Evolutionary conservation across 495 filamentous ascomycete species (phyloP), one percentile per base, ranked within the genome.

Genomic region (Neurospora hispaniola): DNA sequence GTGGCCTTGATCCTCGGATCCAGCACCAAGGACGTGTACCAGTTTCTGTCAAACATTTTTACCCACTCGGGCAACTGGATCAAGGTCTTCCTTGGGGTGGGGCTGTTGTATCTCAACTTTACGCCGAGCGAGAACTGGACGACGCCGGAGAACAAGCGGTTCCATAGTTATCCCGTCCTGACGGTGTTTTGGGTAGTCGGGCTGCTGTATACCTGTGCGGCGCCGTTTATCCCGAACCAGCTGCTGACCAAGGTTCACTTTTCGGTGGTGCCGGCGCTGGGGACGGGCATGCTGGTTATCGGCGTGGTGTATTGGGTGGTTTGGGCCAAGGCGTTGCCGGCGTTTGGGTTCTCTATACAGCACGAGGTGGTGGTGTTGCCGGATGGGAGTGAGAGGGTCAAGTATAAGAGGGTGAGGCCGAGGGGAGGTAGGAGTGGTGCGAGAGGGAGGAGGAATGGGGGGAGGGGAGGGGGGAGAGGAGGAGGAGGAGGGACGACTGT

Each of bases 81-180:
- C 72, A 81, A 82, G 71, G 84, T 89, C 42, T 83, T 90, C 79
- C 87, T 89, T 70, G 84, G 83, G 71, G 82, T 85, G 73, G 88
- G 78, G 71, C 73, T 82, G 16, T 72, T 82, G 18, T 82, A 82
- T 62, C 78, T 80, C 69, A 81, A 78, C 73, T 86, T 83, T 76
- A 73, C 77, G 12, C 81, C 84, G 0, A 81, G 74, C 4, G 81
- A 82, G 71, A 59, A 74, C 6, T 82, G 81, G 81, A 71, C 77
- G 8, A 78, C 81, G 27, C 54, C 54, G 12, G 54, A 66, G 31
- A 66, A 66, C 18, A 1, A 35, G 54, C 2, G 54, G 14, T 81
- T 84, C 75, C 73, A 75, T 40, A 83, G 81, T 73, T 81, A 80
- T 48, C 81, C 83, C 27, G 74, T 82, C 11, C 74, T 86, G 72